A percentile compares a stretch with the other conserved stretches of the same genome.
phyloP scores from a whole-genome alignment of 2,329 filamentous ascomycete species.

The Chaetomium globosum region DNA sequence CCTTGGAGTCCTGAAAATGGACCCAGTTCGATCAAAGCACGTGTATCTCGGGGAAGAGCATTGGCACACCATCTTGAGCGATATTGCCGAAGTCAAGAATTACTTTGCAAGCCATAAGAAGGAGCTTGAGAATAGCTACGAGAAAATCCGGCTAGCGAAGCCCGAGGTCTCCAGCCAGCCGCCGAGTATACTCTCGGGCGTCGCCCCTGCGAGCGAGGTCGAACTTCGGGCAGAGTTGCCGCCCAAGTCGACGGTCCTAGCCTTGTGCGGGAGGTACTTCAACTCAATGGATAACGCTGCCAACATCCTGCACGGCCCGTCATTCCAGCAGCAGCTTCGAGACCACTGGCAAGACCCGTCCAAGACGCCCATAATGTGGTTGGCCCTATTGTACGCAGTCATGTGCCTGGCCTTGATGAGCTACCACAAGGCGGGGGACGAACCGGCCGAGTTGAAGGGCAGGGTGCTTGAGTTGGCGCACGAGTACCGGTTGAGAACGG shows the following conservation, averaged over 20 bases:
- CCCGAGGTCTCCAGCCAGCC: constrained; percentile 62
- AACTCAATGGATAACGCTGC: constrained; percentile 74
- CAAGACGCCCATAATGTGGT: constrained; percentile 74
- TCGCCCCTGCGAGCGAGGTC: constrained; percentile 68
- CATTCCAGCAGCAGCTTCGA: constrained; percentile 74
- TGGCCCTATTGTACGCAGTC: constrained; percentile 75
- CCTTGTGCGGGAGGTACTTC: constrained; percentile 86
- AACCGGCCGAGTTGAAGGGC: constrained; percentile 77
- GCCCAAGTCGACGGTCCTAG: constrained; percentile 77
- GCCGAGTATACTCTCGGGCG: constrained; percentile 78
- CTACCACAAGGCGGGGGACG: constrained; percentile 77
- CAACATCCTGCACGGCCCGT: constrained; percentile 78
- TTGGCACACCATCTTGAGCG: constrained; percentile 77
- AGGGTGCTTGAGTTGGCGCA: constrained; percentile 61
- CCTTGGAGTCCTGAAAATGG: constrained; percentile 80
- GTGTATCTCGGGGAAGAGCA: constrained; percentile 82
- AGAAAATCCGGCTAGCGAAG: constrained; percentile 72
- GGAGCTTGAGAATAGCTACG: constrained; percentile 80
- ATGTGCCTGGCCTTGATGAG: constrained; percentile 77
- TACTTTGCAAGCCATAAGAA: constrained; percentile 87
- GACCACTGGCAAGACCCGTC: constrained; percentile 71
- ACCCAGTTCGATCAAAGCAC: constrained; percentile 73
- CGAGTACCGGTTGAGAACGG: constrained; percentile 70
- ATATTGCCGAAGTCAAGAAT: constrained; percentile 90
- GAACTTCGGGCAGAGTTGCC: constrained; percentile 82